phyloP scores from a whole-genome alignment of 176 grass and related monocot genomes.

The Juncus effusus region DNA sequence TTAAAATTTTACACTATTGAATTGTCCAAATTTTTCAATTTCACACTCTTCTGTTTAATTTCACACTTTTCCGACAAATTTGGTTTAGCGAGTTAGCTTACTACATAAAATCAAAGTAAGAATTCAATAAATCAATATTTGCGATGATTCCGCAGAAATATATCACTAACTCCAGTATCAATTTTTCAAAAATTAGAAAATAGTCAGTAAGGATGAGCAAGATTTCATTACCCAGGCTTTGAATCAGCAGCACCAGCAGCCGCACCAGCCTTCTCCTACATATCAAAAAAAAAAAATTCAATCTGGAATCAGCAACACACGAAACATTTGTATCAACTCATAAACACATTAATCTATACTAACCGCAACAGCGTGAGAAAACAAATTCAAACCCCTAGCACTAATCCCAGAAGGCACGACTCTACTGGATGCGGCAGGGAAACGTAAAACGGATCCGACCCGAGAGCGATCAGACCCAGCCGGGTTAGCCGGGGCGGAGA shows the following conservation, averaged over 20 bases:
- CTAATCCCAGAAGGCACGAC: not conserved
- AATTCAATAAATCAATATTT: too few relatives aligned
- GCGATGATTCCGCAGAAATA: too few relatives aligned
- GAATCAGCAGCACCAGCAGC: constrained; percentile 15
- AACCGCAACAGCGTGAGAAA: constrained; percentile 43
- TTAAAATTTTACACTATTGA: too few relatives aligned
- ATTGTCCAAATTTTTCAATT: too few relatives aligned
- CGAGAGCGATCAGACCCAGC: constrained; percentile 8
- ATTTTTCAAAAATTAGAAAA: not conserved
- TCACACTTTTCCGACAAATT: too few relatives aligned
- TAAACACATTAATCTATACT: not conserved
- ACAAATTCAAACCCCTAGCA: constrained; percentile 14
- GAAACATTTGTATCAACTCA: not conserved
- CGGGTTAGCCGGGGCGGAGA: constrained; percentile 27
- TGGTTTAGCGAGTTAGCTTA: too few relatives aligned
- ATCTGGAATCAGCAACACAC: not conserved
- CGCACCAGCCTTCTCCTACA: constrained; percentile 26
- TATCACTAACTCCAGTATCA: too few relatives aligned
- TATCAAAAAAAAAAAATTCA: constrained; percentile 11
- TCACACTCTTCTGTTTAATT: too few relatives aligned
- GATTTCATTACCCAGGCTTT: constrained; percentile 19
- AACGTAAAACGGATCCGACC: constrained; percentile 1
- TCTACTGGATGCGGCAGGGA: not conserved
- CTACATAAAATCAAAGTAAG: too few relatives aligned
- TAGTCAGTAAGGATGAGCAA: not conserved